Percentiles rank a stretch among this genome's conserved stretches.
phyloP scores from a whole-genome alignment of 257 asterid genomes.

The Solanum sejunctum region DNA sequence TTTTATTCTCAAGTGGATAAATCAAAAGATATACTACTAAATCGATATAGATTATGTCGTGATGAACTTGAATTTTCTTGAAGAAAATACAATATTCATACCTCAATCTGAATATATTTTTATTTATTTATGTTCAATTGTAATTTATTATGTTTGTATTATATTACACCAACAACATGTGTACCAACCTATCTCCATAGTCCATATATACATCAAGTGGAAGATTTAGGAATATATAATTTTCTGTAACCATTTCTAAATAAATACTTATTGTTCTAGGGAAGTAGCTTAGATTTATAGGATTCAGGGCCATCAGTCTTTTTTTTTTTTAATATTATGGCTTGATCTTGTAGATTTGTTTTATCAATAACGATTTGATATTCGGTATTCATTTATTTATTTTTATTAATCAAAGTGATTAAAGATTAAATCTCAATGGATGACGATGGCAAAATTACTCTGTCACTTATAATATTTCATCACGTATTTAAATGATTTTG shows the following conservation, averaged over 20 bases:
- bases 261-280: background rate
- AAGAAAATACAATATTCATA: no score
- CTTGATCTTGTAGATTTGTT: background rate
- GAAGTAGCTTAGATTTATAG: background rate
- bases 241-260: background rate
- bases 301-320: background rate
- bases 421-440: background rate
- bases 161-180: background rate
- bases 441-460: background rate
- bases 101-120: no score
- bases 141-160: no score
- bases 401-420: background rate
- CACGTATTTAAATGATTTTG: background rate
- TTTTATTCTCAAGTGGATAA: no score
- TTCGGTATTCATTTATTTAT: background rate
- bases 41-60: no score
- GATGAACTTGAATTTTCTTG: no score
- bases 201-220: background rate
- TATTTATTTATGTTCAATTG: no score
- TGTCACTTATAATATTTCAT: background rate
- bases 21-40: no score
- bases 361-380: background rate
- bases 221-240: background rate
- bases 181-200: background rate
- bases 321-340: background rate